phyloP scores from a whole-genome alignment of 805 yeast species.

The Starmerella davenportii region DNA sequence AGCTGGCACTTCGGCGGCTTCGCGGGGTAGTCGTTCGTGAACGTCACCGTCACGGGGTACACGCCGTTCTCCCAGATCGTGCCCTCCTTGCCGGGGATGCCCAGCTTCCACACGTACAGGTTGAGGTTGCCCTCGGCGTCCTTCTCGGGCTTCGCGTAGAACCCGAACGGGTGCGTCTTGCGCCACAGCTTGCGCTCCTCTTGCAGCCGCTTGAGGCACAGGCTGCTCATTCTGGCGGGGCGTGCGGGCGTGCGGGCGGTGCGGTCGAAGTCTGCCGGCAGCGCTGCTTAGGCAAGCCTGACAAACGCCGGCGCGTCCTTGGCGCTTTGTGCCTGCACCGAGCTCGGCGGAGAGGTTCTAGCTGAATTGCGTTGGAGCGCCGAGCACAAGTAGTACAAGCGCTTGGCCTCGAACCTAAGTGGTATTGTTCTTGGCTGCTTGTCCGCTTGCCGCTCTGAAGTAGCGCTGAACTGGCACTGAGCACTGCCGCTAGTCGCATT shows the following conservation, averaged over 20 bases:
- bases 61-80: constrained; percentile 86
- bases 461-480: too few relatives aligned
- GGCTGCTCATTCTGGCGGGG: constrained; percentile 15
- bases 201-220: constrained; percentile 69
- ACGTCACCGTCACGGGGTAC: constrained; percentile 62
- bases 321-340: too few relatives aligned
- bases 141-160: constrained; percentile 78
- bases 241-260: background rate
- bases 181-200: constrained; percentile 97
- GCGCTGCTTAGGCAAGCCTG: too few relatives aligned
- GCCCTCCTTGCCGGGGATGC: constrained; percentile 80
- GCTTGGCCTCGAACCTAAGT: too few relatives aligned
- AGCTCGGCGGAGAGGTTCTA: too few relatives aligned
- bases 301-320: too few relatives aligned
- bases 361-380: too few relatives aligned
- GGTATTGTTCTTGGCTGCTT: too few relatives aligned
- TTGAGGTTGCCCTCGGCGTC: constrained; percentile 69
- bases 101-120: constrained; percentile 78
- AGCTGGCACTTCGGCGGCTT: constrained; percentile 91
- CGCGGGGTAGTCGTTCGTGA: constrained; percentile 82
- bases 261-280: background rate
- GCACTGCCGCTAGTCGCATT: too few relatives aligned
- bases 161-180: constrained; percentile 95
- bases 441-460: too few relatives aligned
- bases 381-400: too few relatives aligned